Evolutionary conservation across 2,329 filamentous ascomycete species (phyloP), one percentile per base, ranked within the genome.

Genomic region (Fusarium austroafricanum): DNA sequence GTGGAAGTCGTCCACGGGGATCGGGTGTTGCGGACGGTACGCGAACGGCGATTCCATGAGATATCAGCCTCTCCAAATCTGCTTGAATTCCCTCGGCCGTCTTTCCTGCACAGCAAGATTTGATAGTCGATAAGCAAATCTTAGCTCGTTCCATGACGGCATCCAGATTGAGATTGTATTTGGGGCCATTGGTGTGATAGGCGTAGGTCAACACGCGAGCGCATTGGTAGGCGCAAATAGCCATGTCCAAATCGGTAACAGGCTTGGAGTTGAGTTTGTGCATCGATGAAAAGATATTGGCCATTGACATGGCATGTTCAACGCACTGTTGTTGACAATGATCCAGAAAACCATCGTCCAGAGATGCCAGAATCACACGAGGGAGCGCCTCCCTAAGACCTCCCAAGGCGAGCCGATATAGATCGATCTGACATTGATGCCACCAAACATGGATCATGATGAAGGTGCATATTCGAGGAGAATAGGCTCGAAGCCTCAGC

Each of bases 381-480:
- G 84, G 80, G 1, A 87, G 75, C 0, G 84, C 83, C 37, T 87
- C 85, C 20, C 83, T 82, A 33, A 87, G 79, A 1, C 84, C 84
- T 0, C 79, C 79, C 10, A 88, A 78, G 4, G 82, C 84, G 9
- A 87, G 78, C 2, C 86, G 83, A 65, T 86, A 87, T 4, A 88
- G 77, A 69, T 88, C 86, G 65, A 85, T 85, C 67, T 87, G 82
- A 58, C 86, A 88, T 63, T 87, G 86, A 28, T 84, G 80, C 85
- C 85, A 87, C 84, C 83, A 86, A 10, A 88, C 79, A 65, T 88
- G 86, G 11, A 87, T 87, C 85, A 87, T 87, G 70, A 87, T 78
- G 60, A 86, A 88, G 40, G 86, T 84, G 61, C 85, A 86, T 7
- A 88, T 80, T 5, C 86, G 79, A 3, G 85, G 83, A 2, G 86